Conservation (phyloP, 768 basidiomycete genomes). For the Boletus edulis region DNA sequence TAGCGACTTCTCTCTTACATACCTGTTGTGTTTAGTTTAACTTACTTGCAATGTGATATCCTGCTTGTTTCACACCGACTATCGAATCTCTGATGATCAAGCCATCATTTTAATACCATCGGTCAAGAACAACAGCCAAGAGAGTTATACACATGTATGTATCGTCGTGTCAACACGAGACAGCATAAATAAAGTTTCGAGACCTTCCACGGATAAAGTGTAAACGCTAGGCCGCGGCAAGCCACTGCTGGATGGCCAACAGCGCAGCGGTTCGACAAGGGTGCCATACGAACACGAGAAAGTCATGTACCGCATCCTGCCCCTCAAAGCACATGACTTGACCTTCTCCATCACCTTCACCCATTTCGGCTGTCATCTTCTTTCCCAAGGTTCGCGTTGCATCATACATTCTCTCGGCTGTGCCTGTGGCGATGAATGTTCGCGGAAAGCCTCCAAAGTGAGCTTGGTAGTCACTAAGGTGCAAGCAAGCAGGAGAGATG, state of each 20-base stretch:
- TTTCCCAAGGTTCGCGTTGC: slow-evolving; percentile 43
- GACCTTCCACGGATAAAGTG: background rate
- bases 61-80: too few species aligned
- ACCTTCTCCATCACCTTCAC: slow-evolving; percentile 25
- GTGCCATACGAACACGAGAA: slow-evolving; percentile 46
- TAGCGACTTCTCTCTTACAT: background rate
- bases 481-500: slow-evolving; percentile 55
- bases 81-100: too few species aligned
- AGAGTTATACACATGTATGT: too few species aligned
- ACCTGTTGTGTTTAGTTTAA: background rate
- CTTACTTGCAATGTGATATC: too few species aligned
- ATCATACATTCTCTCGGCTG: slow-evolving; percentile 58
- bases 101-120: too few species aligned
- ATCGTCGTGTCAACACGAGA: too few species aligned
- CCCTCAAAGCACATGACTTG: slow-evolving; percentile 50
- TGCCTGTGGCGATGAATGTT: slow-evolving; percentile 58
- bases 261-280: slow-evolving; percentile 51
- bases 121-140: too few species aligned
- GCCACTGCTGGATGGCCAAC: slow-evolving; percentile 50
- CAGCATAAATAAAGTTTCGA: too few species aligned
- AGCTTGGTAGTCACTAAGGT: slow-evolving; percentile 31
- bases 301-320: slow-evolving; percentile 54
- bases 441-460: slow-evolving; percentile 57
- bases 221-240: background rate
- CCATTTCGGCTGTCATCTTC: slow-evolving; percentile 52